Evolutionary conservation across 179 eudicot species (phyloP), one percentile per base, ranked within the genome.

Genomic region (Spinacia oleracea): DNA sequence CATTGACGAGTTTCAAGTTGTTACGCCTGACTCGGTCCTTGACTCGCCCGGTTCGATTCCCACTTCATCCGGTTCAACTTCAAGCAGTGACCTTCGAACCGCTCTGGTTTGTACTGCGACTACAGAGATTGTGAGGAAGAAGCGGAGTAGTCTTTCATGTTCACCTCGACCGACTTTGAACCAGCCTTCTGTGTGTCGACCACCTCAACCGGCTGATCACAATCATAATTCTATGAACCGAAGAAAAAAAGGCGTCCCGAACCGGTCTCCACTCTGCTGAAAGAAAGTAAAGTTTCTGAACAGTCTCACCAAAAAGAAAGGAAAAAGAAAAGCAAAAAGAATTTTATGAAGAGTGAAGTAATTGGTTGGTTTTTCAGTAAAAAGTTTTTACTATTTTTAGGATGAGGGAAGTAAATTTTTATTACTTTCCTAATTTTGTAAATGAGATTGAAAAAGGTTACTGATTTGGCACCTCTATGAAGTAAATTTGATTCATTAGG

Each of bases 261-360:
- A 84, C 74, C 87, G 96, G 77, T 74, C 96, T 55, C 94, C 94
- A n/a, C 81, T 90, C 51, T 79, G 82, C 43, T 90, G 77, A 84
- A 46, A 35, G 46, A 66, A 69, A 69, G 6, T n/a, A 63, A 64
- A 32, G n/a, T 38, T 59, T 55, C 75, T 56, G 72, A 59, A 56
- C 20, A 25, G 14, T 10, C 15, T 59, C 65, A n/a, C 32, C 65
- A 65, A 34, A 45, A 29, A 45, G 12, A 6, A 0, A 29, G 23
- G 3, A 46, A 29, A 72, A 50, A 65, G 66, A n/a, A n/a, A n/a
- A n/a, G n/a, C n/a, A n/a, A n/a, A n/a, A n/a, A n/a, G n/a, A 65
- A 31, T 11, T 10, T 71, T 46, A 66, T 70, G 59, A 55, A 55
- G 29, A 62, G n/a, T 40, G 75, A 40, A 58, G 72, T 43, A 25